Evolutionary conservation across 2,329 filamentous ascomycete genomes (phyloP).

Genomic region (Talaromyces verruculosus): DNA sequence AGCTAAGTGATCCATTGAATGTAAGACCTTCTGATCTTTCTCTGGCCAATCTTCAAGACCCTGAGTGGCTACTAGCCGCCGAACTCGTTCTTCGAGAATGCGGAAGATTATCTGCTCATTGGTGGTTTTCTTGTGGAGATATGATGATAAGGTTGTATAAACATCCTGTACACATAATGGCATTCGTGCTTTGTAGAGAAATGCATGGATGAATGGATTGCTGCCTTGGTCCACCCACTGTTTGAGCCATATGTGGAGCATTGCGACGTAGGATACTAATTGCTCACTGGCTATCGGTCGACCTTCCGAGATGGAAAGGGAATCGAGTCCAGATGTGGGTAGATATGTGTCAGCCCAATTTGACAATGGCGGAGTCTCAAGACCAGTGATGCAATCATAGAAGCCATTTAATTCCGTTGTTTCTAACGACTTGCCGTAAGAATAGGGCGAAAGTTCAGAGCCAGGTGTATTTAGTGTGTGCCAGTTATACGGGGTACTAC

Average conservation of each 20-base stretch:
- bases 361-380: not conserved
- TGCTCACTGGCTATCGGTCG: not conserved
- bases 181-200: constrained; percentile 2
- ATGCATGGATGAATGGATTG: constrained; percentile 6
- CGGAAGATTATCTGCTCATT: constrained; percentile 2
- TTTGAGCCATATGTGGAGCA: not conserved
- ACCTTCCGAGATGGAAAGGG: not conserved
- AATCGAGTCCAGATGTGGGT: not conserved
- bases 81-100: constrained; percentile 8
- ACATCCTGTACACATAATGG: constrained; percentile 11
- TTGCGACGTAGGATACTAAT: not conserved
- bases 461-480: not conserved
- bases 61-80: not conserved
- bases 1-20: constrained; percentile 8
- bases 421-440: not conserved
- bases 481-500: not conserved
- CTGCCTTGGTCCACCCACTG: constrained; percentile 10
- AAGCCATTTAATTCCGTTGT: not conserved
- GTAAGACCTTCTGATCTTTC: not conserved
- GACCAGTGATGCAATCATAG: not conserved
- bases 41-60: not conserved
- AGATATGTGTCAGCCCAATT: not conserved
- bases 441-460: not conserved
- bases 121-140: not conserved
- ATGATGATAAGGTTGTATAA: constrained; percentile 2